Evolutionary conservation across 371 early-diverging fungal genomes (phyloP), one percentile per base, ranked within the genome.

Genomic region (Mortierella sp.): DNA sequence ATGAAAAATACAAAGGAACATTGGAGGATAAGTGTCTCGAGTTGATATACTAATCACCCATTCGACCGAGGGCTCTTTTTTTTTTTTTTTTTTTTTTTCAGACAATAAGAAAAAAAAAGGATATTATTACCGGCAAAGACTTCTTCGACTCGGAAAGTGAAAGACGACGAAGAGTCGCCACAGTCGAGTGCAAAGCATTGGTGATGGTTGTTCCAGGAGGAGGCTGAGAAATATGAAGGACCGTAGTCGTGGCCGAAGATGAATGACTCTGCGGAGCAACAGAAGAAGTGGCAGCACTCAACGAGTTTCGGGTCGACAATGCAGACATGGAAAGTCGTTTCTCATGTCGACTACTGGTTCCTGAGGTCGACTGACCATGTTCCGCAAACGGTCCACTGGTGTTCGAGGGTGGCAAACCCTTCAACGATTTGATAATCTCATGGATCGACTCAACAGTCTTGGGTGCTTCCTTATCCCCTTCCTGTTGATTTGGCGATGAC

Each of bases 391-490:
- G 56, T 19, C 37, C 61, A n/a, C 57, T 19, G 14, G 63, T 66
- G 45, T 66, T 71, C 43, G 72, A 30, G 3, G 87, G 84, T 25
- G 89, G 88, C 26, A 89, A 62, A 18, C 81, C 80, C 60, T 86
- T 87, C 47, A 89, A 60, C 16, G 84, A 85, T 30, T 84, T 85
- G 68, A 89, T 87, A 75, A 89, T 86, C 46, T 85, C 80, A 43
- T 89, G 85, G 18, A 89, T 69, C 1, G 84, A 84, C 45, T 86
- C 83, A 4, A 86, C 80, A 4, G 83, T 56, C 57, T 64, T 76
- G 26, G 63, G 63, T 7, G 55, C 50, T 43, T 68, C 72, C 28
- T 72, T 71, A 16, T 56, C 55, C 48, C 37, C 43, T 25, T 60
- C 58, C 14, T 66, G 62, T 19, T 74, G 70, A 11, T 57, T 55